Percentiles rank a stretch among this genome's conserved stretches.
These are phyloP conservation scores for Dalbergia cultrata DNA, from an alignment of 306 rosid genomes.

Conservation along the genomic window DNA sequence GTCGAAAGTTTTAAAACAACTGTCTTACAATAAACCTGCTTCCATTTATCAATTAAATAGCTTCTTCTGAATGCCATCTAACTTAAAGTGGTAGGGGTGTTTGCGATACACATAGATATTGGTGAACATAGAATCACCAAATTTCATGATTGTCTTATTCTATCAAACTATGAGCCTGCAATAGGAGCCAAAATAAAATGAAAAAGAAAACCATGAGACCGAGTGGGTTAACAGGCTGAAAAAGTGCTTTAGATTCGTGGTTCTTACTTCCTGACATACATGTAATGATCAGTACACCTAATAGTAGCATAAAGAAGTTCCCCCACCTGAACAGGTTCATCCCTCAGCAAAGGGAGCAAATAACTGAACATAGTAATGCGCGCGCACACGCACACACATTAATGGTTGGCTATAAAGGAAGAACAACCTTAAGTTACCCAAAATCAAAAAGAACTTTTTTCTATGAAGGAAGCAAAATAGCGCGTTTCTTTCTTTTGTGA, in stretches of 20 bases:
- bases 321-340: conserved; percentile 3
- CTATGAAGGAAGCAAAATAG: no score
- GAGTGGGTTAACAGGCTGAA: neutral
- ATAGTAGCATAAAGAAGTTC: neutral
- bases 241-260: conserved; percentile 14
- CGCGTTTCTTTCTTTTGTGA: no score
- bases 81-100: no score
- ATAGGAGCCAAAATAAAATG: conserved; percentile 14
- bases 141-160: conserved; percentile 35
- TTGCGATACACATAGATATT: no score
- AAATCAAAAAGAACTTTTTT: no score
- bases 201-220: neutral
- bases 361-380: neutral
- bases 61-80: no score
- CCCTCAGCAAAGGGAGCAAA: conserved; percentile 28
- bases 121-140: neutral
- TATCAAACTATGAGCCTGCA: neutral
- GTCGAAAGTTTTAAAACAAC: conserved; percentile 7
- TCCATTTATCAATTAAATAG: conserved; percentile 2
- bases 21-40: conserved; percentile 16
- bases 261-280: neutral
- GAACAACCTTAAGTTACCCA: no score
- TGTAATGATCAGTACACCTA: neutral
- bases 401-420: fast-evolving
- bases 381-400: no score